phyloP scores from a whole-genome alignment of 192 early-diverging fungal genomes.

The Spizellomyces punctatus region DNA sequence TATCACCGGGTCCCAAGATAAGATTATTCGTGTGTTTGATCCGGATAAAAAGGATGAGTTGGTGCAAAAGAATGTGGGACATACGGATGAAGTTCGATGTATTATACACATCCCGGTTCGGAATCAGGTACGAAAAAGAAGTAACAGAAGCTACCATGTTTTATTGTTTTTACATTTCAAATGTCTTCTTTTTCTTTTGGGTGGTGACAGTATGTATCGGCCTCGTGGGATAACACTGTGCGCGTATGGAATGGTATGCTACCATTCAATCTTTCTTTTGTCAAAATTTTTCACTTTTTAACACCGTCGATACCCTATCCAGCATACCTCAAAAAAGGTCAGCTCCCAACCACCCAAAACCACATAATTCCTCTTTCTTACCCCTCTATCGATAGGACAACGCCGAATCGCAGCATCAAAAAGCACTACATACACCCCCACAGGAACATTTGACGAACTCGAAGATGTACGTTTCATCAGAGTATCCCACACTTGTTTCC shows the following conservation, averaged over 20 bases:
- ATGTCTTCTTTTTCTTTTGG: too few relatives aligned
- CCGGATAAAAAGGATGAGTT: conserved; percentile 56
- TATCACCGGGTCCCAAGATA: conserved; percentile 58
- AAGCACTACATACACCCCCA: neutral
- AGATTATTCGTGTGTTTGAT: conserved; percentile 59
- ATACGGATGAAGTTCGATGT: conserved; percentile 55
- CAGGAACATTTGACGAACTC: conserved; percentile 18
- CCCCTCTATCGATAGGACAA: conserved; percentile 12
- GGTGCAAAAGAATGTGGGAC: conserved; percentile 62
- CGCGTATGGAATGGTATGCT: conserved; percentile 56
- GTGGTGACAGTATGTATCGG: conserved; percentile 52
- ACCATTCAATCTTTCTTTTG: neutral
- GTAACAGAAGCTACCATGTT: neutral
- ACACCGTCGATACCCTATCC: neutral
- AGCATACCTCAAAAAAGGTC: conserved; percentile 57
- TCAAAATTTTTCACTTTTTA: neutral
- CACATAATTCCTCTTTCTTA: too few relatives aligned
- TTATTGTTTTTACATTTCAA: too few relatives aligned
- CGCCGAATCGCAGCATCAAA: conserved; percentile 15
- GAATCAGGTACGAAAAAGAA: conserved; percentile 40
- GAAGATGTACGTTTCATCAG: conserved; percentile 9
- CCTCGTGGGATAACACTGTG: conserved; percentile 63
- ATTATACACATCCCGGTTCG: conserved; percentile 57
- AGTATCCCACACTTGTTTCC: neutral
- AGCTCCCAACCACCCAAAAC: neutral